Evolutionary conservation across 1,284 basidiomycete genomes (phyloP).

Genomic region (Ceratobasidium sp.): DNA sequence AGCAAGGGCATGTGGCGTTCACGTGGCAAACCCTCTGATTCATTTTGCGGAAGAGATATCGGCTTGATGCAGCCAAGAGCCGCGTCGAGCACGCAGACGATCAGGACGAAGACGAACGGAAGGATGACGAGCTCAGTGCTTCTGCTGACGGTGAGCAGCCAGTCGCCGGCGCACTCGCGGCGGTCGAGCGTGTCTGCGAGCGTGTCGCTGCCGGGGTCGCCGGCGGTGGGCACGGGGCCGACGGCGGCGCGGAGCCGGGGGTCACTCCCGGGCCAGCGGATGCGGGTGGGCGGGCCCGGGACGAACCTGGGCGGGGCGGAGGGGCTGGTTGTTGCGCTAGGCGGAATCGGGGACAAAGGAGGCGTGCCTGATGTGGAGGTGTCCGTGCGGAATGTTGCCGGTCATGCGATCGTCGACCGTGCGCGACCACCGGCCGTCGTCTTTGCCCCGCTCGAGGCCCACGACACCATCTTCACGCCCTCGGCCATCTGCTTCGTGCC

Average conservation of each 20-base stretch:
- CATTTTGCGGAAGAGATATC: conserved; percentile 10
- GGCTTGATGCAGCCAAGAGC: conserved; percentile 16
- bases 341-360: conserved; percentile 42
- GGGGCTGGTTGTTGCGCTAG: conserved; percentile 32
- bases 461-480: conserved; percentile 40
- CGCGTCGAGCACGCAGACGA: conserved; percentile 39
- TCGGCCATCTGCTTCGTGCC: conserved; percentile 48
- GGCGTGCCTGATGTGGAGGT: conserved; percentile 8
- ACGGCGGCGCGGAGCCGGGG: conserved; percentile 24
- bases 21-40: conserved; percentile 38
- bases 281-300: conserved; percentile 8
- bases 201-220: conserved; percentile 28
- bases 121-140: conserved; percentile 14
- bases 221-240: background rate
- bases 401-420: background rate
- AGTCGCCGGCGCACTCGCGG: conserved; percentile 11
- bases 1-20: conserved; percentile 31
- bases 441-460: conserved; percentile 30
- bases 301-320: conserved; percentile 32
- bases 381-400: conserved; percentile 14
- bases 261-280: conserved; percentile 21
- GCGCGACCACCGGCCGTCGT: conserved; percentile 19
- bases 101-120: conserved; percentile 6
- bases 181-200: conserved; percentile 38
- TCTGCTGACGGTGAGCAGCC: conserved; percentile 26